A percentile compares a stretch with the other conserved stretches of the same genome.
phyloP scores from a whole-genome alignment of 345 rosid genomes.

The Cochlearia excelsa region DNA sequence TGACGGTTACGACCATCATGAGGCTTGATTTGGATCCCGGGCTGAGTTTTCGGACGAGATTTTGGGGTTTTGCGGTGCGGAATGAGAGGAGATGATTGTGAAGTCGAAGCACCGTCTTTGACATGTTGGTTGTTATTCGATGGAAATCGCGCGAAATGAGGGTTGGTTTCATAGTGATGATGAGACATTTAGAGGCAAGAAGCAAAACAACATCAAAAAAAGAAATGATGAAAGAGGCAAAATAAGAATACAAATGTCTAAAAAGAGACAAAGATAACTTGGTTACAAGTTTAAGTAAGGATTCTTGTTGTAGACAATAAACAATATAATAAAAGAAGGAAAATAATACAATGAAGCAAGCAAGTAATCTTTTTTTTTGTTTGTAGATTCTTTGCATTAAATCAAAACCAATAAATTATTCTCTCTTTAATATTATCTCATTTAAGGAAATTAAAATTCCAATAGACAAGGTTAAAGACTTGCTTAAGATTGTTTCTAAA shows the following conservation, averaged over 20 bases:
- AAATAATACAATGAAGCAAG: constrained; percentile 51
- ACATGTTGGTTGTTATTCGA: constrained; percentile 26
- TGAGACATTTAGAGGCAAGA: constrained; percentile 39
- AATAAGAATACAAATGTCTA: constrained; percentile 22
- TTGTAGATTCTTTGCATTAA: constrained; percentile 29
- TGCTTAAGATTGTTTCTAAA: too few species aligned
- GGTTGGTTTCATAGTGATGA: constrained; percentile 54
- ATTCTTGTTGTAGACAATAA: constrained; percentile 42
- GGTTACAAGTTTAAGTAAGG: constrained; percentile 53
- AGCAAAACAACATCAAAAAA: constrained; percentile 8
- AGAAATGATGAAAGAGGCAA: constrained; percentile 14
- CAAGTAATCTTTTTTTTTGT: constrained; percentile 54
- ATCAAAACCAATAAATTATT: constrained; percentile 4
- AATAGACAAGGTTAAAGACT: too few species aligned
- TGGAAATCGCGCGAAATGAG: constrained; percentile 43
- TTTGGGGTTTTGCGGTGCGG: constrained; percentile 8
- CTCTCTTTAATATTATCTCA: constrained; percentile 13
- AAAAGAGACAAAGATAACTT: constrained; percentile 51
- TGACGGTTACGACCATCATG: constrained; percentile 26
- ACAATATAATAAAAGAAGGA: constrained; percentile 26
- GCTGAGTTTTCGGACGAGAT: constrained; percentile 11
- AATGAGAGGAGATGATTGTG: constrained; percentile 25
- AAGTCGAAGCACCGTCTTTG: constrained; percentile 27
- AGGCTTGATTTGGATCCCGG: constrained; percentile 24
- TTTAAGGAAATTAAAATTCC: background rate